Evolutionary conservation across 2,329 filamentous ascomycete species (phyloP).

Genomic region (Bisporella sp.): DNA sequence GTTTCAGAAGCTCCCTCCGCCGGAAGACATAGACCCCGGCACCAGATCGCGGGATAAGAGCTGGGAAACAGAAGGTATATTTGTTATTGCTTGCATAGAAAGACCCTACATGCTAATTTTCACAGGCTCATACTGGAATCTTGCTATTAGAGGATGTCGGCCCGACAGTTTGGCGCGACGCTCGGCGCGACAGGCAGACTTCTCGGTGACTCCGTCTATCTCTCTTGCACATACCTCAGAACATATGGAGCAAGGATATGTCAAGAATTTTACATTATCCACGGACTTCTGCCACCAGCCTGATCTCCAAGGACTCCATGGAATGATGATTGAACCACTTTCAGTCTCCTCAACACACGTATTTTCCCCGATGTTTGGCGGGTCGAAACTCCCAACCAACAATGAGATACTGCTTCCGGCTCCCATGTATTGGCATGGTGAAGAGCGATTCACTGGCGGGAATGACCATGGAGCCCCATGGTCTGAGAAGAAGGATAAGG

Average conservation of each 20-base stretch:
- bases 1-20: conserved; percentile 40
- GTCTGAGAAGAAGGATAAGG: conserved; percentile 45
- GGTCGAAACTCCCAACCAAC: conserved; percentile 54
- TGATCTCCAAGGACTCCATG: conserved; percentile 46
- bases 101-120: conserved; percentile 39
- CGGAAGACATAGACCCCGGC: conserved; percentile 27
- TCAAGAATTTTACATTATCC: conserved; percentile 38
- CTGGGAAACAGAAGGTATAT: conserved; percentile 20
- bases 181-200: conserved; percentile 35
- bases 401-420: conserved; percentile 59
- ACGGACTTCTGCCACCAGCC: conserved; percentile 40
- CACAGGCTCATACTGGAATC: conserved; percentile 44
- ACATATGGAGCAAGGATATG: conserved; percentile 30
- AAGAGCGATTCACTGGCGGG: conserved; percentile 53
- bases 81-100: conserved; percentile 28
- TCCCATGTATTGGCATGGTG: conserved; percentile 55
- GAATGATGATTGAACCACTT: conserved; percentile 48
- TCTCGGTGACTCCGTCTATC: conserved; percentile 39
- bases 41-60: conserved; percentile 8
- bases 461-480: conserved; percentile 48
- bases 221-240: conserved; percentile 38
- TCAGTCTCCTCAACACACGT: conserved; percentile 44
- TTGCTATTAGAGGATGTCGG: conserved; percentile 52
- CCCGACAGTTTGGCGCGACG: conserved; percentile 54
- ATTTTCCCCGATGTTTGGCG: conserved; percentile 53